Evolutionary conservation across 2,329 filamentous ascomycete genomes (phyloP).

Genomic region (Ascochyta lentis): DNA sequence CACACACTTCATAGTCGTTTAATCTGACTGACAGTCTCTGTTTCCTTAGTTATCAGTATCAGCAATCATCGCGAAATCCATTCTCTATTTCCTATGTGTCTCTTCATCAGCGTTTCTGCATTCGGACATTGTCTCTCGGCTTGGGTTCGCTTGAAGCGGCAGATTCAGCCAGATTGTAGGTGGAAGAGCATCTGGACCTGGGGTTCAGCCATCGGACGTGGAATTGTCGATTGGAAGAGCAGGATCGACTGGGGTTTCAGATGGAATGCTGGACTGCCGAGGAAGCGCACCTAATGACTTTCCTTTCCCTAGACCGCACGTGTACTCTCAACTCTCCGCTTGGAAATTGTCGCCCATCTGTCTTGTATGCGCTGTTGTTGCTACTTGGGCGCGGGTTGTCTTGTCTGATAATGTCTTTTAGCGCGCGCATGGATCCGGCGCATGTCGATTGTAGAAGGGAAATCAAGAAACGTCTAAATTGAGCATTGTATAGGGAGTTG

Average conservation of each 20-base stretch:
- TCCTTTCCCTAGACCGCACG: conserved; percentile 16
- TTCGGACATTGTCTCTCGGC: conserved; percentile 34
- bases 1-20: conserved; percentile 25
- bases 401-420: conserved; percentile 23
- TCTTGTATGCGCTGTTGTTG: conserved; percentile 8
- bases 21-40: conserved; percentile 41
- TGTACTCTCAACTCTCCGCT: conserved; percentile 10
- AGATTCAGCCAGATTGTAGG: conserved; percentile 21
- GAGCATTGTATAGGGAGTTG: not conserved
- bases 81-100: conserved; percentile 43
- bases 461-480: conserved; percentile 36
- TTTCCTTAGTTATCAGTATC: conserved; percentile 33
- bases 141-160: conserved; percentile 35
- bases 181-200: conserved; percentile 27
- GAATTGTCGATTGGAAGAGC: conserved; percentile 23
- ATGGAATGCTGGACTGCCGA: conserved; percentile 36
- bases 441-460: conserved; percentile 30
- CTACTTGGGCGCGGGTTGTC: not conserved
- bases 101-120: conserved; percentile 35
- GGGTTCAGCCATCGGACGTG: conserved; percentile 34
- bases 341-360: not conserved
- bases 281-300: conserved; percentile 30
- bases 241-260: conserved; percentile 40
- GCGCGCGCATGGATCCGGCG: conserved; percentile 10
- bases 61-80: conserved; percentile 13